Base-by-base conservation (phyloP, 768 basidiomycete species). In the Panellus pusillus region DNA sequence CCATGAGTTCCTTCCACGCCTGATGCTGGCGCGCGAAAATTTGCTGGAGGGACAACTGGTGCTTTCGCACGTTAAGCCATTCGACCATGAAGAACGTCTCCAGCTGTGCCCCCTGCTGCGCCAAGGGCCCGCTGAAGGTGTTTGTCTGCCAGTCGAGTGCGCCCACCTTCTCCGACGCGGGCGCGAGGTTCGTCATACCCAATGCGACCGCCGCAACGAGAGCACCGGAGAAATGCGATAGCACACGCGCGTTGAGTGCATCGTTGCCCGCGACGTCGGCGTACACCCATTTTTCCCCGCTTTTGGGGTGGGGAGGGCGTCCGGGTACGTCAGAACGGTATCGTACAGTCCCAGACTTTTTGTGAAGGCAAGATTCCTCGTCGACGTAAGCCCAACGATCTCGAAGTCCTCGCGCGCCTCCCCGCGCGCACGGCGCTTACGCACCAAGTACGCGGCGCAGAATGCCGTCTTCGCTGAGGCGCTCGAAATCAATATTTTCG, bases 391-490 rank as follows among this genome's bases (percentile, higher is more conserved):
- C 6, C 86, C 87, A 9, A 88, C 63, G 9, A 87, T 63, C 38
- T 68, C 73, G 24, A 72, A 66, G 27, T 56, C 55, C 8, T 53
- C 31, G 18, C 61, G 54, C 9, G 66, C 29, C 39, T 69, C 73
- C 9, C 69, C 69, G 13, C 58, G 60, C 12, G 60, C 52, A 18
- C 72, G 60, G 20, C 82, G 79, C 53, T 81, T 81, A 6, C 71
- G 64, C 19, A 86, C 72, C 47, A 79, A 70, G 61, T 86, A 86
- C 4, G 86, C 86, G 17, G 86, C 71, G 54, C 81, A 85, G 65
- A 87, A 86, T 0, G 86, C 84, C 1, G 86, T 88, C 62, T 88
- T 88, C 24, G 86, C 79, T 3, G 86, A 88, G 0, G 86, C 87
- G 38, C 84, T 86, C 2, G 86, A 86, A 36, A 88, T 77, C 43